Conservation (phyloP, 108 stramenopile species). For the Bacterosira constricta region DNA sequence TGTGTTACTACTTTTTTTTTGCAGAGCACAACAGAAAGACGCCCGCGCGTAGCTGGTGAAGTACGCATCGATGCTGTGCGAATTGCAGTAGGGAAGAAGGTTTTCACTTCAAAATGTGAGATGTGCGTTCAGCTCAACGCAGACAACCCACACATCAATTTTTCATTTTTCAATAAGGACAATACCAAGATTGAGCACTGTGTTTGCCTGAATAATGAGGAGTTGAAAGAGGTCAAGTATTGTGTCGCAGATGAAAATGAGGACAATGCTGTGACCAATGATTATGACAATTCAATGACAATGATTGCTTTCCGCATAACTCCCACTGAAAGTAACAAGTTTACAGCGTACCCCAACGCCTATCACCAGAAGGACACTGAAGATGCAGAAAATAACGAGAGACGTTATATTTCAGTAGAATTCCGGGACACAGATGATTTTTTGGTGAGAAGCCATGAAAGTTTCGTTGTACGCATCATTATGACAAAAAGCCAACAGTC, state of each 20-base stretch:
- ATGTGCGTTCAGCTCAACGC: constrained; percentile 29
- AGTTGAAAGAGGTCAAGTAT: constrained; percentile 42
- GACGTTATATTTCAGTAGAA: constrained; percentile 33
- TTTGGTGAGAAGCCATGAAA: not conserved
- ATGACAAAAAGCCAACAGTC: not conserved
- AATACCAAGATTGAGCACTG: not conserved
- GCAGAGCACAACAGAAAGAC: not conserved
- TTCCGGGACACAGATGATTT: constrained; percentile 32
- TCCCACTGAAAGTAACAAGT: constrained; percentile 35
- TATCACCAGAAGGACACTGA: constrained; percentile 24
- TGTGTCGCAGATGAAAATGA: constrained; percentile 29
- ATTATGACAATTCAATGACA: constrained; percentile 15
- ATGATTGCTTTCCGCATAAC: constrained; percentile 44
- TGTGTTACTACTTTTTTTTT: not conserved
- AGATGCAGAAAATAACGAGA: not conserved
- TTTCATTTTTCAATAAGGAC: not conserved
- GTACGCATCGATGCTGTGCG: constrained; percentile 44
- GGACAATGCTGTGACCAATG: constrained; percentile 2
- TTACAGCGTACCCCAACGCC: constrained; percentile 17
- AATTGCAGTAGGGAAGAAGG: constrained; percentile 53
- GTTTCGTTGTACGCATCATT: not conserved
- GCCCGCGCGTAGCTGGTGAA: constrained; percentile 11
- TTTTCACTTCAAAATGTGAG: constrained; percentile 32
- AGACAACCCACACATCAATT: constrained; percentile 24
- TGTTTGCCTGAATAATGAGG: constrained; percentile 26